Base-by-base conservation (phyloP, 164 flowering plant genomes). In the Aristolochia fimbriata region DNA sequence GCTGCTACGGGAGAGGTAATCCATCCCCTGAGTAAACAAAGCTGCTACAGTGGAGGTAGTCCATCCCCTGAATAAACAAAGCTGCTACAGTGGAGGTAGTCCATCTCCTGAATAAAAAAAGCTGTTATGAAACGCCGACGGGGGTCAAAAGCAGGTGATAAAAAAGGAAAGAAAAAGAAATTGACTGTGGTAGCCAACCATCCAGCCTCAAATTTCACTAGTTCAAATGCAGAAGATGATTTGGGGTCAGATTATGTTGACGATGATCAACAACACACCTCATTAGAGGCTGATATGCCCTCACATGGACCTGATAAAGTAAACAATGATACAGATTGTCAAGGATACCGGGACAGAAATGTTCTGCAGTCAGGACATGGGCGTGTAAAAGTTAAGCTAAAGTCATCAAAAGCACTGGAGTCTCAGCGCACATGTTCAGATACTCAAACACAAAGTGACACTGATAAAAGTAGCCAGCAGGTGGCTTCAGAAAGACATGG, bases 321-420 rank as follows among this genome's bases (percentile, higher is more conserved):
- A 2, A 64, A 66, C 47, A 70, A 71, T 65, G 62, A 57, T 67
- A 74, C 62, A 13, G 68, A 45, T 48, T 60, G 65, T 3, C 74
- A 68, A 22, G 70, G 74, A 10, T 79, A 62, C 49, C 77, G 76
- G 15, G 55, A 76, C 7, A 55, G 58, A 61, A 77, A 74, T 25
- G 79, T 72, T 63, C 73, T 74, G 19, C 78, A 65, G 46, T 66
- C 75, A 15, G 80, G 81, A 55, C 75, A 73, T 62, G 86, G 81
- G 27, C 85, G 91, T 46, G 93, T 94, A 27, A 91, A 81, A 70
- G 95, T 94, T 33, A 94, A 83, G 77, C 81, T 94, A 15, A 94
- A 75, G 72, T 73, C 90, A 47, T 70, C 86, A 23, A 87, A 80
- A 66, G 22, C 52, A 19, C 55, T 77, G 47, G 85, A 78, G 6